A percentile compares a stretch with the other conserved stretches of the same genome.
phyloP scores from a whole-genome alignment of 1,284 basidiomycete species.

The Cutaneotrichosporon dermatis region DNA sequence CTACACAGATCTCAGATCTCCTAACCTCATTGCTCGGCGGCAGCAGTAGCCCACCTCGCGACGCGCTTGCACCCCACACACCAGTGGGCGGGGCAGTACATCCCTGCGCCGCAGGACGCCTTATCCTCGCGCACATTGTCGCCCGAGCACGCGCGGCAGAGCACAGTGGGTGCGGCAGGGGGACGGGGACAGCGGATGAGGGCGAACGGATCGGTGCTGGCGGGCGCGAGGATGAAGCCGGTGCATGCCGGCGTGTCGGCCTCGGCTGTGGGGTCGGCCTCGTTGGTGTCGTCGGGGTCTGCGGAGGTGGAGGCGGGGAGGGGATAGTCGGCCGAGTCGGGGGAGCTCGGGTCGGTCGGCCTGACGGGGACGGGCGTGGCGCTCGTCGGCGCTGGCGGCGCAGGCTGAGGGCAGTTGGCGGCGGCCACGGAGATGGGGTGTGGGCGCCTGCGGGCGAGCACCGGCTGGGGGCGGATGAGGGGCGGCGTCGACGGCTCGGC shows the following conservation, averaged over 20 bases:
- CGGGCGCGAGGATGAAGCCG: background rate
- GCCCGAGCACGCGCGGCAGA: background rate
- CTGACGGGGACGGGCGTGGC: too few species aligned
- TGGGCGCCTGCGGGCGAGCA: background rate
- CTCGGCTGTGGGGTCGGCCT: too few species aligned
- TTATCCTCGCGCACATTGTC: background rate
- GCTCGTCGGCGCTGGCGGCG: too few species aligned
- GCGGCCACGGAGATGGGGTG: background rate
- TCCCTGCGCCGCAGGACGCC: too few species aligned
- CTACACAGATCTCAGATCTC: too few species aligned
- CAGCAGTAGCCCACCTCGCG: background rate
- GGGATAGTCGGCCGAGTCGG: too few species aligned
- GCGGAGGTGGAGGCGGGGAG: too few species aligned
- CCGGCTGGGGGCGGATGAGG: background rate
- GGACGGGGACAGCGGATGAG: background rate
- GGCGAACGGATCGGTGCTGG: background rate
- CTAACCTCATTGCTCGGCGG: background rate
- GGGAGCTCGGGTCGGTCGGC: too few species aligned
- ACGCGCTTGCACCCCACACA: constrained; percentile 2
- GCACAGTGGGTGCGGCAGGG: background rate
- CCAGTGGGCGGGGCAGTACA: constrained; percentile 6
- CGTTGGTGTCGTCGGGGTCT: too few species aligned
- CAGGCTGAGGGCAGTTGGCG: background rate
- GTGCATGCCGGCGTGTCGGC: background rate
- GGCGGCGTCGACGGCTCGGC: background rate